Evolutionary conservation across 257 asterid species (phyloP).

Genomic region (Solanum medicagineum): DNA sequence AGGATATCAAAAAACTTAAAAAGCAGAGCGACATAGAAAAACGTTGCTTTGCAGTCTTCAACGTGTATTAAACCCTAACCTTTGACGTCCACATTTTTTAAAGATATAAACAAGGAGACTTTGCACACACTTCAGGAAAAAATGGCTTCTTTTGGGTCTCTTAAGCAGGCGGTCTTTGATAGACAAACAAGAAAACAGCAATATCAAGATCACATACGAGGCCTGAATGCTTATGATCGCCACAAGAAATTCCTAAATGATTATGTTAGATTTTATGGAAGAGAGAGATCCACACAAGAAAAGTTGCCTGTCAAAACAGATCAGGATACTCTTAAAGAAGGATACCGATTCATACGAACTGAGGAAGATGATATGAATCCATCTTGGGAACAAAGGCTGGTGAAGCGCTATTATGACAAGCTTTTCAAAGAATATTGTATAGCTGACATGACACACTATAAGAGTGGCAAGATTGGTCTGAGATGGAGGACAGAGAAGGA

Average conservation of each 20-base stretch:
- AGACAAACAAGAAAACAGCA: conserved; percentile 84
- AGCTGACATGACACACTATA: conserved; percentile 97
- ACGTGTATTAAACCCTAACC: background rate
- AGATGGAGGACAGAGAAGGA: conserved; percentile 99
- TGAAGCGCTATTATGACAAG: conserved; percentile 83
- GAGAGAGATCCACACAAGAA: conserved; percentile 27
- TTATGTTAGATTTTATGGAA: conserved; percentile 75
- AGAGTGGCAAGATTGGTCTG: conserved; percentile 96
- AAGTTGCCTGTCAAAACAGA: conserved; percentile 78
- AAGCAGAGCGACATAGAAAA: background rate
- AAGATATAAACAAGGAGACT: background rate
- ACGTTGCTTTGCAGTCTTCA: background rate
- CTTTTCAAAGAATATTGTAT: conserved; percentile 96
- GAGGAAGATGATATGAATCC: conserved; percentile 88
- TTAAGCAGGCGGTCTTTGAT: conserved; percentile 72
- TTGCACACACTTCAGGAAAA: background rate
- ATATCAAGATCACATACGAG: conserved; percentile 80
- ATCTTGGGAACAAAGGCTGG: conserved; percentile 95
- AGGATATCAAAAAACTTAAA: background rate
- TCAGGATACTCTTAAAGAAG: conserved; percentile 94
- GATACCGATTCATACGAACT: conserved; percentile 49
- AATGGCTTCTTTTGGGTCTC: conserved; percentile 76
- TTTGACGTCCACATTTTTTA: background rate
- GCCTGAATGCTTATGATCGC: conserved; percentile 97
- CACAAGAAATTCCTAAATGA: conserved; percentile 81